Evolutionary conservation across 192 early-diverging fungal genomes (phyloP), one percentile per base, ranked within the genome.

Genomic region (Entomortierella parvispora): DNA sequence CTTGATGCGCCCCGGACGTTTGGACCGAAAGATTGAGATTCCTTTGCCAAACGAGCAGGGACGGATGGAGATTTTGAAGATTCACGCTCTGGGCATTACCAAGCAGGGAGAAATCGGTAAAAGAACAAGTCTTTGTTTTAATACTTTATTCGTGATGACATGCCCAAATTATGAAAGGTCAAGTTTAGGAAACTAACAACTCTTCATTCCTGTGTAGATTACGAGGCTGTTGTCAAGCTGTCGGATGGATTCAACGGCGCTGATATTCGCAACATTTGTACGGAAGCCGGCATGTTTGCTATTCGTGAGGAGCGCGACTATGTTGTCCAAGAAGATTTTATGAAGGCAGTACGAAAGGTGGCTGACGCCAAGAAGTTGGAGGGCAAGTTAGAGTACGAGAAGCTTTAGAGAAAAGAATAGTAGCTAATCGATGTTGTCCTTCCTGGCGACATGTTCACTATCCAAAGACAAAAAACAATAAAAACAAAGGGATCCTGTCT

Each of bases 221-320:
- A 97, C 65, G 97, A 99, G 80, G 95, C 97, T 22, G 90, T 99
- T 63, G 95, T 97, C 4, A 99, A 97, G 78, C 88, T 99, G 6
- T 93, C 94, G 8, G 97, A 99, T 78, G 95, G 94, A 8, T 40
- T 40, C 37, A 99, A 99, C 72, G 95, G 97, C 37, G 98, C 98
- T 20, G 98, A 99, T 90, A 84, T 99, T 75, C 87, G 98, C 68
- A 99, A 99, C 69, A 94, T 99, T 40, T 99, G 98, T 80, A 99
- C 98, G 22, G 98, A 99, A 85, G 97, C 97, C 12, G 98, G 96
- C 55, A 99, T 99, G 98, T 98, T 99, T 92, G 98, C 98, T 28
- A 99, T 99, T 68, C 94, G 97, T 33, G 97, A 98, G 60, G 97
- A 99, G 63, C 91, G 98, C 47, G 98, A 99, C 79, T 99, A 97